Percentiles rank a stretch among this genome's conserved stretches.
Conservation (phyloP, 176 grass and related monocot genomes). For the Carex myosuroides region DNA sequence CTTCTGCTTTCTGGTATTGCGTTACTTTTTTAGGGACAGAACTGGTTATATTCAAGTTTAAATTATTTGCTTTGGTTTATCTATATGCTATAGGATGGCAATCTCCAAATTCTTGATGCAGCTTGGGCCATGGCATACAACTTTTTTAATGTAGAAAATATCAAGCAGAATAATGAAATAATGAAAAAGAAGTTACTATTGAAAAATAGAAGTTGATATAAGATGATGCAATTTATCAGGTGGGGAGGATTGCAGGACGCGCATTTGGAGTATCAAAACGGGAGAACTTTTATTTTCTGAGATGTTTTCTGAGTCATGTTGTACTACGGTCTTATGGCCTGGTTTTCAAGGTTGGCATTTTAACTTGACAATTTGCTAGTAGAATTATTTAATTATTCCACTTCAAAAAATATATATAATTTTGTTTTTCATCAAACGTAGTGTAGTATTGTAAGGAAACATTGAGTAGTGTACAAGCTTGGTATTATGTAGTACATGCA, state of each 20-base stretch:
- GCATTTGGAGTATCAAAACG: constrained; percentile 78
- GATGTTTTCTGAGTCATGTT: constrained; percentile 21
- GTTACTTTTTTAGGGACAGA: neutral
- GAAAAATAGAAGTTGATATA: constrained; percentile 4
- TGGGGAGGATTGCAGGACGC: constrained; percentile 63
- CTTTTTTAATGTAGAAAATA: neutral
- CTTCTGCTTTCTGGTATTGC: constrained; percentile 67
- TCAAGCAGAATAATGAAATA: neutral
- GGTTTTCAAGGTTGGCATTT: constrained; percentile 21
- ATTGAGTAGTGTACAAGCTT: neutral
- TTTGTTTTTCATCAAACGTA: neutral
- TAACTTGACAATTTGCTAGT: neutral
- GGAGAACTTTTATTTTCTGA: constrained; percentile 70
- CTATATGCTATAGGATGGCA: neutral
- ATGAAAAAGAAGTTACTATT: neutral
- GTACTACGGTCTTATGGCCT: constrained; percentile 64
- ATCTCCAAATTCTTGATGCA: neutral
- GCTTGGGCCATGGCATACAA: neutral
- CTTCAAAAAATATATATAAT: too few relatives aligned
- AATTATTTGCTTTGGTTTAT: neutral
- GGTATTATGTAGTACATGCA: neutral
- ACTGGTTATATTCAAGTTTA: neutral
- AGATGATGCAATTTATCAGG: constrained; percentile 32
- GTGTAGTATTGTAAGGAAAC: neutral
- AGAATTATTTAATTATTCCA: neutral